Conservation (phyloP, 352 stramenopile species). For the Globisporangium spiculum region DNA sequence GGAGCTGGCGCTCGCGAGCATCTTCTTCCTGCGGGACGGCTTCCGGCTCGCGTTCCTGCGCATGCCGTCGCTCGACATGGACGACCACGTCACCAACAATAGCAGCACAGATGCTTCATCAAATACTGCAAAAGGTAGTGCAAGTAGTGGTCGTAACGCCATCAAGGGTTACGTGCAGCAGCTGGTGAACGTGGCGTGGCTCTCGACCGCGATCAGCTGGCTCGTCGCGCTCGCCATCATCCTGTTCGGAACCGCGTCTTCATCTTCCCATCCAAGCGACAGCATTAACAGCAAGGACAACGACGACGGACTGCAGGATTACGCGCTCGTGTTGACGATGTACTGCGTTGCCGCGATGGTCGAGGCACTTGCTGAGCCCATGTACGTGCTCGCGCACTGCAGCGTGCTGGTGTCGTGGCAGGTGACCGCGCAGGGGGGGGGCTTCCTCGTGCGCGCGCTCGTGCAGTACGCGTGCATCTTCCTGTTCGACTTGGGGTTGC, state of each 20-base stretch:
- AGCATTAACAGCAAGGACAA: not conserved
- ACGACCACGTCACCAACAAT: not conserved
- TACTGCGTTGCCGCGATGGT: constrained; percentile 78
- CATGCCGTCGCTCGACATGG: constrained; percentile 59
- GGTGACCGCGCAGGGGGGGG: constrained; percentile 69
- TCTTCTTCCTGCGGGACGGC: constrained; percentile 88
- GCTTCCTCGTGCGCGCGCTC: constrained; percentile 64
- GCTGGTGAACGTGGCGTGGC: constrained; percentile 75
- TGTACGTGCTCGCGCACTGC: constrained; percentile 78
- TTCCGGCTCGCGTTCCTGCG: constrained; percentile 86
- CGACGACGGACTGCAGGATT: constrained; percentile 30
- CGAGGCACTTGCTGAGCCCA: constrained; percentile 75
- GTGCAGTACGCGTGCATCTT: constrained; percentile 76
- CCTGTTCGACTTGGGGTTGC: constrained; percentile 53
- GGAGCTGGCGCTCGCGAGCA: constrained; percentile 86
- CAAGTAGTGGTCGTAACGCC: not conserved
- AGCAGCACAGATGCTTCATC: not conserved
- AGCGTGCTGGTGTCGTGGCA: constrained; percentile 83
- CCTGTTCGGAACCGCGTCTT: not conserved
- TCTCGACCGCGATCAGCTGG: constrained; percentile 67
- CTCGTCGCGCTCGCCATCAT: constrained; percentile 30
- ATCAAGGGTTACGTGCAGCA: constrained; percentile 42
- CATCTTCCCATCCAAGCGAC: not conserved
- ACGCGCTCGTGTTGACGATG: constrained; percentile 58
- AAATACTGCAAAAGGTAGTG: not conserved